Evolutionary conservation across 108 stramenopile species (phyloP).

Genomic region (Stephanodiscus triporus): DNA sequence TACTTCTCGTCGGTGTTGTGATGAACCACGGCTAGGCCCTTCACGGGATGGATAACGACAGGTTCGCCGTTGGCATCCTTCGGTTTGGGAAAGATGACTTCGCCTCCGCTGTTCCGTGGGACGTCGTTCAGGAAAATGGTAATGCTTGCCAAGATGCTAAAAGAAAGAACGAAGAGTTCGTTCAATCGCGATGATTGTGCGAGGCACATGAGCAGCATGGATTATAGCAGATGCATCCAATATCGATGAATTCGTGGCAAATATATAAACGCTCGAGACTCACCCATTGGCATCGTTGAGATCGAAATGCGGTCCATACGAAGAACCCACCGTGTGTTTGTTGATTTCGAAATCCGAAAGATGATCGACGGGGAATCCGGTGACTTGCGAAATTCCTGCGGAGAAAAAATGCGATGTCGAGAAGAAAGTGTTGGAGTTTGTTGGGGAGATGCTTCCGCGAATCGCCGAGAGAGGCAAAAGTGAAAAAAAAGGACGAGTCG

Average conservation of each 20-base stretch:
- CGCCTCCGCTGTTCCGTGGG: constrained; percentile 45
- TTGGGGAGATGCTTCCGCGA: background rate
- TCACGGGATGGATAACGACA: constrained; percentile 64
- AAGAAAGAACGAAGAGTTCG: background rate
- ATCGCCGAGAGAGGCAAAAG: background rate
- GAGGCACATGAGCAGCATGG: background rate
- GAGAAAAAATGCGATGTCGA: background rate
- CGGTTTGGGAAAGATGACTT: constrained; percentile 65
- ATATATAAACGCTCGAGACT: background rate
- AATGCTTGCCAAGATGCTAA: constrained; percentile 69
- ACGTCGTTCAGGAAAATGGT: constrained; percentile 80
- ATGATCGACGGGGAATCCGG: constrained; percentile 79
- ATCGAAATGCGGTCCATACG: constrained; percentile 73
- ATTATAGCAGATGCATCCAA: background rate
- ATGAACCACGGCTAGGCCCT: constrained; percentile 86
- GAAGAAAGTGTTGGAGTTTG: background rate
- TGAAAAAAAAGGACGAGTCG: background rate
- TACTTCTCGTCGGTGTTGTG: constrained; percentile 81
- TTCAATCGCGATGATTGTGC: background rate
- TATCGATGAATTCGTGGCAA: too few species aligned
- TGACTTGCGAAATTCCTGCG: constrained; percentile 78
- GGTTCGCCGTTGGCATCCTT: constrained; percentile 52
- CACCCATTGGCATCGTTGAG: constrained; percentile 44
- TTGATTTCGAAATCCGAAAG: constrained; percentile 82
- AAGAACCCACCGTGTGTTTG: constrained; percentile 59